Base-by-base conservation (phyloP, 306 rosid species). In the Inga oerstediana region DNA sequence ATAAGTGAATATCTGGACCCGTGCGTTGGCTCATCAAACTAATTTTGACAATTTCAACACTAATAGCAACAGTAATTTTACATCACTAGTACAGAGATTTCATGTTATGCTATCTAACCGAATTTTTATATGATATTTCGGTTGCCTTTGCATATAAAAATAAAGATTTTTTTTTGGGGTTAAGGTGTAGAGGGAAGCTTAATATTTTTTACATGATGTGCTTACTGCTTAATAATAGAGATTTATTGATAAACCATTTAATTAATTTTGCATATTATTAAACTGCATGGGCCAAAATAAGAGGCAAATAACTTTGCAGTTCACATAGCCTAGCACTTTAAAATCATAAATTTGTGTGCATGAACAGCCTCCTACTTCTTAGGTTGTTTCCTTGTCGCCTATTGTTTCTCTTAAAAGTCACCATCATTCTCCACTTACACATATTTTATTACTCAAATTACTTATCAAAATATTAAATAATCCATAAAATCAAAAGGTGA, bases 401-500 rank as follows among this genome's bases (percentile, higher is more conserved):
- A 14, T 56, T 35, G 83, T 15, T 78, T 78, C 74, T 27, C 44
- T 30, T 12, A 17, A 45, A 79, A 79, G 35, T 44, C 17, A 14
- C 37, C 39, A 73, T 77, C 84, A 43, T 74, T 59, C 77, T 79
- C 87, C 86, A 61, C 79, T 79, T 16, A 30, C 52, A 39, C 70
- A 2, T 45, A 27, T 72, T 84, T 52, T 27, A 65, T 83, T 80
- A 20, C 32, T 83, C 27, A 41, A 41, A 41, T 58, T 20, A 7
- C 16, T 45, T 67, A 74, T 15, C 8, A 77, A 72, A 80, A 84
- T 51, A 51, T 51, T 48, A 72, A 46, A 70, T 83, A 87, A 66
- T 59, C 76, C 39, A 74, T 22, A 41, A 86, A 81, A 79, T 86
- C 80, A 79, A 84, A 27, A 7, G 62, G 59, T 11, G 62, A 83